Evolutionary conservation across 495 filamentous ascomycete genomes (phyloP), one percentile per base, ranked within the genome.

Genomic region (Xylaria telfairii): DNA sequence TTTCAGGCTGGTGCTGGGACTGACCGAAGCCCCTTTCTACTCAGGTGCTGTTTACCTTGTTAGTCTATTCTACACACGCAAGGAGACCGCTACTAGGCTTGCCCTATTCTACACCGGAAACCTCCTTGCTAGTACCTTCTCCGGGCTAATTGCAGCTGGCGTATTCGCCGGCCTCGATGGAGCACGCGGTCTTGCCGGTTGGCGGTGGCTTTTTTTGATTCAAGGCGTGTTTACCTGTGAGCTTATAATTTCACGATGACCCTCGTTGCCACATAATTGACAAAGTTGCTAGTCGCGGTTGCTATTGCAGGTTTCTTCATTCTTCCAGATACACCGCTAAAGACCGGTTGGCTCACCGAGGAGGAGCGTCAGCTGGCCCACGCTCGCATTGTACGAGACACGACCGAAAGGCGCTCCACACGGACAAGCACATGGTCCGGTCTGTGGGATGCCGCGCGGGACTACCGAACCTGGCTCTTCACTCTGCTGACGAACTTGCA

Each of bases 11-110:
- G 24, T 70, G 26, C 61, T 70, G 9, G 60, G 68, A 42, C 9
- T 70, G 10, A 54, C 59, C 3, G 68, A 70, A 59, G 68, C 68
- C 37, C 68, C 68, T 37, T 65, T 71, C 10, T 53, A 37, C 21
- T 28, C 73, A 81, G 83, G 84, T 30, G 82, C 80, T n/a, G 71
- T 83, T 21, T 85, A 80, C 73, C 69, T 83, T 19, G 75, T 84
- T 24, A 75, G 72, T 28, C 64, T 78, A 72, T 86, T 79, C 75
- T 86, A 86, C 49, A 85, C 83, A 15, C 72, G 81, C 32, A 80
- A 84, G 72, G 86, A 77, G 44, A 71, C 75, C 42, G 71, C 73
- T 9, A 49, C 71, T 54, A 66, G 75, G 4, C 62, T 77, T 19
- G 70, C 68, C 19, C 46, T 77, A 15, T 71, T 77, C 65, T 77